Evolutionary conservation across 148 eudicot species (phyloP).

Genomic region (Camellia sinensis): DNA sequence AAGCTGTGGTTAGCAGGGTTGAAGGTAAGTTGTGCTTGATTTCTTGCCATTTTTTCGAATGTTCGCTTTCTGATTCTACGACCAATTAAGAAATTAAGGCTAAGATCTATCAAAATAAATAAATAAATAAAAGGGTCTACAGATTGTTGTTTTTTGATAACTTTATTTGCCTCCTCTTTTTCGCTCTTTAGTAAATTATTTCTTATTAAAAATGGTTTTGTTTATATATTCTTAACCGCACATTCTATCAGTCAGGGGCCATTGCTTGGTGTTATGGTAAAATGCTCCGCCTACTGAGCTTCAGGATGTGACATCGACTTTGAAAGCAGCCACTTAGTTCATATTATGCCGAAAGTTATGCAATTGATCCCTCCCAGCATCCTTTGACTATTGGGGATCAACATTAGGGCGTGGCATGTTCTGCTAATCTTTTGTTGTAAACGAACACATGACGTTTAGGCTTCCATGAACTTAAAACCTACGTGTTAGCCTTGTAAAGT

Average conservation of each 20-base stretch:
- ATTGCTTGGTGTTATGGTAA: background rate
- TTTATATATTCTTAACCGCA: background rate
- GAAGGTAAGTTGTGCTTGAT: slow-evolving; percentile 22
- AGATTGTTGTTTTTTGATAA: background rate
- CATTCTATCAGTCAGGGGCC: background rate
- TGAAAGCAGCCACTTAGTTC: background rate
- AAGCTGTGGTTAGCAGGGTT: slow-evolving; percentile 15
- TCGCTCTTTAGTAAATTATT: background rate
- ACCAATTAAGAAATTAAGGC: background rate
- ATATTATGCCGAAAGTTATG: background rate
- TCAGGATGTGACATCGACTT: background rate
- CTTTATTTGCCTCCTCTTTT: background rate
- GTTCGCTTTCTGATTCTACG: background rate
- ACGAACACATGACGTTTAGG: background rate
- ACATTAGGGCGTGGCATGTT: background rate
- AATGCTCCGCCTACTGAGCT: background rate
- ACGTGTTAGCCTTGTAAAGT: too few relatives aligned
- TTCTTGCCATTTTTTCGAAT: background rate
- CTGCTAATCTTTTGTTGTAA: background rate
- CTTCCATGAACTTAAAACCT: background rate
- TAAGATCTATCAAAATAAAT: background rate
- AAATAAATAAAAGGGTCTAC: background rate
- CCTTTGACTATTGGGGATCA: background rate
- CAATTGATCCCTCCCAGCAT: background rate
- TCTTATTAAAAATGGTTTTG: background rate